Evolutionary conservation across 2,329 filamentous ascomycete species (phyloP), one percentile per base, ranked within the genome.

Genomic region (Fusarium heterosporum): DNA sequence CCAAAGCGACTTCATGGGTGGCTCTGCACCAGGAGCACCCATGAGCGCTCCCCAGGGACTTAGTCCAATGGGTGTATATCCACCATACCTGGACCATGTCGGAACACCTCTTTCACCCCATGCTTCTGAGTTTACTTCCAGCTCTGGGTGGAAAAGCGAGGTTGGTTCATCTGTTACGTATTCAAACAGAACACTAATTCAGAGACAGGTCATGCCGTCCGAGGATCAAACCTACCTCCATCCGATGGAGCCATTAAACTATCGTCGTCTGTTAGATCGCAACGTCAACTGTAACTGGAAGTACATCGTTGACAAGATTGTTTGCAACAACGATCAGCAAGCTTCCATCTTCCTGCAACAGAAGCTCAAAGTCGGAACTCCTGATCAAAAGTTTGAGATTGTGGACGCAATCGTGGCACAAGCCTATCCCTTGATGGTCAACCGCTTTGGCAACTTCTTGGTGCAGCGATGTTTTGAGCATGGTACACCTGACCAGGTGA

Each of bases 391-490:
- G 79, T 97, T 93, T 73, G 94, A 97, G 70, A 98, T 99, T 68
- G 93, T 99, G 43, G 93, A 98, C 74, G 92, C 93, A 34, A 99
- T 99, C 79, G 93, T 97, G 64, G 90, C 92, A 38, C 94, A 97
- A 77, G 95, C 95, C 13, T 98, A 97, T 75, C 90, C 93, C 11
- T 82, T 99, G 73, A 99, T 99, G 96, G 88, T 98, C 78, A 99
- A 99, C 76, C 93, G 96, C 56, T 99, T 99, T 79, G 96, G 96
- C 38, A 99, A 99, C 81, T 99, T 99, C 78, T 86, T 99, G 54
- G 93, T 99, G 46, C 96, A 99, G 80, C 93, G 96, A 73, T 99
- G 96, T 84, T 99, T 99, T 77, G 96, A 99, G 80, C 96, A 99
- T 77, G 96, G 96, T 49, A 97, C 94, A 14, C 89, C 93, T 0